Base-by-base conservation (phyloP, 805 yeast species). In the Cyberlindnera amylophila region DNA sequence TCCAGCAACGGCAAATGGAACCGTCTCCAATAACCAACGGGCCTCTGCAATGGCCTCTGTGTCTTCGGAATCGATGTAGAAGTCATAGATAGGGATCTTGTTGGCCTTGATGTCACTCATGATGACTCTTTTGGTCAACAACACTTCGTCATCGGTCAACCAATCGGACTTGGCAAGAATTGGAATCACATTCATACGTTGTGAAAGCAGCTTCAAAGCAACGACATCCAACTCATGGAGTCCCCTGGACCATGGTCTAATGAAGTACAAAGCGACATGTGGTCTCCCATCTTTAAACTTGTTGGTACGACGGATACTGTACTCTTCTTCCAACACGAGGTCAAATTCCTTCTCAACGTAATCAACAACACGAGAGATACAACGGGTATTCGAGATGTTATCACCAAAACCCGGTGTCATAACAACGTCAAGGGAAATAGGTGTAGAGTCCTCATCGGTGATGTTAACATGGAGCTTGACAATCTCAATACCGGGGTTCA, bases 331-430 rank as follows among this genome's bases (percentile, higher is more conserved):
- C 49, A 86, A 73, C 19, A 82, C 80, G 45, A 72, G 72, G 55
- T 85, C 89, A 62, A 80, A 85, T 62, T 85, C 90, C 45, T 68
- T 73, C 59, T 82, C 86, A 47, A 86, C 67, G 64, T 77, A 83
- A 29, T 72, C 71, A 46, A 74, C 74, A 41, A 86, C 72, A 47
- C 75, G 67, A 2, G 53, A 52, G 36, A 72, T 67, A 27, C 79
- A 72, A 27, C 64, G 50, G 38, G 72, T 74, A 62, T 82, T 83
- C 63, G 86, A 80, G 51, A 85, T 70, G 57, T 77, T 81, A 54
- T 83, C 90, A 33, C 91, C 93, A 55, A 83, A 79, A 1, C 91
- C 93, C 16, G 87, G 85, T 5, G 91, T 74, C 55, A 82, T 82
- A 37, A 83, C 75, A 36, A 83, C 69, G 49, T 78, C 77, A 50